Evolutionary conservation across 331 rosid species (phyloP).

Genomic region (Rhamnella rubrinervis): DNA sequence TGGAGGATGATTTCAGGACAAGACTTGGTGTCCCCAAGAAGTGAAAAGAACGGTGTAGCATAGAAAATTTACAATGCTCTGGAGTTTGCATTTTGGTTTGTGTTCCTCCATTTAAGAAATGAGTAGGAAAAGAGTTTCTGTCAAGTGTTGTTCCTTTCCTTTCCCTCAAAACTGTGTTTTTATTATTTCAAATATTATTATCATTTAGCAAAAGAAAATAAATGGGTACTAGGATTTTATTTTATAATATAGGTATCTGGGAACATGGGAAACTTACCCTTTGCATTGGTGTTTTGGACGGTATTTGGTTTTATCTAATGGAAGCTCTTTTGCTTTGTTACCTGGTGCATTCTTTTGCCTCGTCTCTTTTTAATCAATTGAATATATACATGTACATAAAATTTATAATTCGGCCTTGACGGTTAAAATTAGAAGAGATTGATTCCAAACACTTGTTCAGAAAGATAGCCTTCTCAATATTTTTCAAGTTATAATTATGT

Average conservation of each 20-base stretch:
- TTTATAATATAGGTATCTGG: not conserved
- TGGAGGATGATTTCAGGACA: slow-evolving; percentile 54
- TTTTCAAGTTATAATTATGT: no score
- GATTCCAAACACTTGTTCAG: no score
- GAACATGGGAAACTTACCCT: not conserved
- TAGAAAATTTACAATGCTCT: slow-evolving; percentile 7
- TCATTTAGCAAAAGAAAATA: slow-evolving; percentile 8
- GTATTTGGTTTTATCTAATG: no score
- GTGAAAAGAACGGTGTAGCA: not conserved
- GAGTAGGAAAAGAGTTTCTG: not conserved
- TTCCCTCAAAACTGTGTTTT: not conserved
- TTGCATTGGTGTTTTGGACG: not conserved
- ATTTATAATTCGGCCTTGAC: no score
- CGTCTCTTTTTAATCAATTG: not conserved
- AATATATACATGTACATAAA: no score
- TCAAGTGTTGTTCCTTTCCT: not conserved
- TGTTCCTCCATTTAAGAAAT: not conserved
- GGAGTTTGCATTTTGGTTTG: slow-evolving; percentile 10
- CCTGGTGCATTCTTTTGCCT: not conserved
- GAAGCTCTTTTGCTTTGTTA: no score
- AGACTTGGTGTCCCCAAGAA: slow-evolving; percentile 38
- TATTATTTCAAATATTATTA: not conserved
- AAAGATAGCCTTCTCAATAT: no score
- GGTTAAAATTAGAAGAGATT: no score
- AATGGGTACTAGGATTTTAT: not conserved